Conservation (phyloP, 2,329 filamentous ascomycete genomes). For the Chaetoscypha palmicola region DNA sequence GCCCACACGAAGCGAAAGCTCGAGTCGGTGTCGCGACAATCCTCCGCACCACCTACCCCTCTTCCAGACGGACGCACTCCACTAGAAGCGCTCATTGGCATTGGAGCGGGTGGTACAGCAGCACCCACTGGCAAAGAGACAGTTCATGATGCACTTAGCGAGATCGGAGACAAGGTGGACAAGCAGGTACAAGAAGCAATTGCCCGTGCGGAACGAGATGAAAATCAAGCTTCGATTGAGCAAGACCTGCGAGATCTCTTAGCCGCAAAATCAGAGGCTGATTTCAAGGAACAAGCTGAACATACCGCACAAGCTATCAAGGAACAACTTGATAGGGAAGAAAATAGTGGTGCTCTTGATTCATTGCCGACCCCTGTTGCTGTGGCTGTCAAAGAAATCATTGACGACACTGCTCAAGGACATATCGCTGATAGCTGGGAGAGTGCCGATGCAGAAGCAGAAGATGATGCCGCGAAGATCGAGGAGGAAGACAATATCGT, state of each 20-base stretch:
- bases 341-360: constrained; percentile 47
- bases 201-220: constrained; percentile 41
- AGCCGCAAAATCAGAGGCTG: constrained; percentile 44
- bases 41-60: constrained; percentile 23
- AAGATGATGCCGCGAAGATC: constrained; percentile 60
- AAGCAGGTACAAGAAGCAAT: constrained; percentile 58
- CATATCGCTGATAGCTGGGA: constrained; percentile 83
- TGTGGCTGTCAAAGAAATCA: constrained; percentile 49
- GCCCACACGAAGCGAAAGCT: constrained; percentile 27
- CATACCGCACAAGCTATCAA: constrained; percentile 43
- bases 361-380: constrained; percentile 46
- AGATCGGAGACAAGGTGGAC: constrained; percentile 53
- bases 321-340: constrained; percentile 47
- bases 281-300: constrained; percentile 45
- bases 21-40: constrained; percentile 19
- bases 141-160: constrained; percentile 62
- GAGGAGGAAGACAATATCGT: constrained; percentile 59
- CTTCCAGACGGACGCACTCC: constrained; percentile 33
- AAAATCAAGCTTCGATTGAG: constrained; percentile 42
- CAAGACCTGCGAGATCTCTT: constrained; percentile 44
- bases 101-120: constrained; percentile 9
- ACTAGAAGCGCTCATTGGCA: constrained; percentile 29
- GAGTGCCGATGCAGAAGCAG: constrained; percentile 69
- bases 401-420: constrained; percentile 46
- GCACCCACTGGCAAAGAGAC: constrained; percentile 47